A percentile compares a stretch with the other conserved stretches of the same genome.
Conservation (phyloP, 1,139 yeast genomes). For the Blastobotrys elegans region DNA sequence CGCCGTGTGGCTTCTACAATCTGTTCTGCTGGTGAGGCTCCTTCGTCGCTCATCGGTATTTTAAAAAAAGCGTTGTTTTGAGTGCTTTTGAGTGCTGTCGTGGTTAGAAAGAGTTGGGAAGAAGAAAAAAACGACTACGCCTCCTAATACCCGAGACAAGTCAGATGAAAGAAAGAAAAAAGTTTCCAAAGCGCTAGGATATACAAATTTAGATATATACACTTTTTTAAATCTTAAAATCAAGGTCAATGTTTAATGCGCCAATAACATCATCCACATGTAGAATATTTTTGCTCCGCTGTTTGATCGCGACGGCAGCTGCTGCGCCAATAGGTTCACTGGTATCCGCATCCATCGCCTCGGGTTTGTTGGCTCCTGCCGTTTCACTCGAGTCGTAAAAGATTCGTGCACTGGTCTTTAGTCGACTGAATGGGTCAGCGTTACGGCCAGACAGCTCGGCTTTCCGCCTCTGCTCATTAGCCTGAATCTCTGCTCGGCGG, state of each 20-base stretch:
- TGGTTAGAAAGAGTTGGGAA: neutral
- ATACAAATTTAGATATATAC: too few relatives aligned
- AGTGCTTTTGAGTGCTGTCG: neutral
- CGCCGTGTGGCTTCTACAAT: slow-evolving; percentile 82
- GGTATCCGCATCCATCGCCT: slow-evolving; percentile 38
- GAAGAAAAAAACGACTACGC: neutral
- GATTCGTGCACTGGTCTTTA: slow-evolving; percentile 79
- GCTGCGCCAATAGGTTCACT: slow-evolving; percentile 28
- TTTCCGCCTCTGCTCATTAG: slow-evolving; percentile 53
- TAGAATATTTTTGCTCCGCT: slow-evolving; percentile 21
- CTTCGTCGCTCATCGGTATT: slow-evolving; percentile 33
- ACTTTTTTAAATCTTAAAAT: slow-evolving; percentile 18
- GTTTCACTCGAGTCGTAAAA: slow-evolving; percentile 49
- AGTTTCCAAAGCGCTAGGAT: too few relatives aligned
- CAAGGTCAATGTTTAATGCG: slow-evolving; percentile 42
- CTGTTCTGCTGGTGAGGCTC: slow-evolving; percentile 78
- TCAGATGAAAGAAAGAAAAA: too few relatives aligned
- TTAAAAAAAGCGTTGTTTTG: neutral
- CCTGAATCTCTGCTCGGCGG: slow-evolving; percentile 71
- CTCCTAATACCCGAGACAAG: too few relatives aligned
- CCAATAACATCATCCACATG: slow-evolving; percentile 44
- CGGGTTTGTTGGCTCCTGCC: slow-evolving; percentile 26
- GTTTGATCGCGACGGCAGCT: slow-evolving; percentile 3
- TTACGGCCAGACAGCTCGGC: slow-evolving; percentile 41
- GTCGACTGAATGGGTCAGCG: slow-evolving; percentile 84